Base-by-base conservation (phyloP, 305 asterid species). In the Fraxinus nigra region DNA sequence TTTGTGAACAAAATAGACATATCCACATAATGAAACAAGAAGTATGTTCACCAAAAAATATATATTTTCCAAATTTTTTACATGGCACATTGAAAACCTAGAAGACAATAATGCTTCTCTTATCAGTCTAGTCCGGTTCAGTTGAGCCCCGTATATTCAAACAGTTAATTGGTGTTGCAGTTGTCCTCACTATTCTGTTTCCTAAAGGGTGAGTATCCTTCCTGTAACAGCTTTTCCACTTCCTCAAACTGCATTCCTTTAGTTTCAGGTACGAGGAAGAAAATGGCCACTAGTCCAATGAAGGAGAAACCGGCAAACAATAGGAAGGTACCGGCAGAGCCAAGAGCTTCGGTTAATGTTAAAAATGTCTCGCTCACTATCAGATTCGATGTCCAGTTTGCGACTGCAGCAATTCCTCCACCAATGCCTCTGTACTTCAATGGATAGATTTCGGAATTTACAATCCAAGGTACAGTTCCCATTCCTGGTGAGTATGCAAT, bases 391-490 rank as follows among this genome's bases (percentile, higher is more conserved):
- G 89, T 81, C 97, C 96, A 93, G 80, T 93, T 93, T 3, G 94
- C 56, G 11, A 92, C 91, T 24, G 93, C 96, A 1, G 94, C 96
- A 26, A 89, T 87, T 65, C 97, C 97, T 81, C 97, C 97, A 7
- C 97, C 93, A 0, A 90, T 24, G 24, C 97, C 97, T 85, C 97
- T 83, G 89, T 82, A 93, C 76, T 88, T 86, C 59, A 90, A 80
- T 0, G 95, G 97, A 79, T 93, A 91, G 75, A 93, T 91, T 84
- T 93, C 95, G 0, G 94, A 93, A 89, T 90, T 93, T 22, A 93
- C 90, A 9, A 92, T 90, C 96, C 97, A 93, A 1, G 97, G 96
- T 10, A 85, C 92, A 0, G 97, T 88, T 65, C 97, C 93, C 93
- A 93, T 93, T n/a, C 96, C 97, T 0, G 96, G 97, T 2, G 97